phyloP scores from a whole-genome alignment of 2,329 filamentous ascomycete species.

The Claviceps sorghi region DNA sequence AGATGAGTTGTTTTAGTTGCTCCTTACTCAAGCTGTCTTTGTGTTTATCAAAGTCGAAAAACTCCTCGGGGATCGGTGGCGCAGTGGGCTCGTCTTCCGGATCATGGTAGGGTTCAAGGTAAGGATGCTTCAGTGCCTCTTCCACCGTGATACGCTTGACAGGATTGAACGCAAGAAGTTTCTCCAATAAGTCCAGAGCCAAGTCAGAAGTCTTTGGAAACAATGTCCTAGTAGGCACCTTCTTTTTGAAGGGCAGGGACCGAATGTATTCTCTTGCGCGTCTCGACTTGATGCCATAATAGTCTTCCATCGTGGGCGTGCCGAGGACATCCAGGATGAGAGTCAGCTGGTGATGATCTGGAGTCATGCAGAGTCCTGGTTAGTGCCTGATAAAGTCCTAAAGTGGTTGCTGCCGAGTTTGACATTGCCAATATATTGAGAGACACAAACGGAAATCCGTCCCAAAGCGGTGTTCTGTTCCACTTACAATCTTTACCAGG shows the following conservation, averaged over 20 bases:
- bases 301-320: slow-evolving; percentile 98
- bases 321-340: slow-evolving; percentile 94
- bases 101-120: slow-evolving; percentile 97
- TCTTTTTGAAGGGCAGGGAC: slow-evolving; percentile 97
- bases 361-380: background rate
- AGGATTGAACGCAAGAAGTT: slow-evolving; percentile 92
- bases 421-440: background rate
- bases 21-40: slow-evolving; percentile 98
- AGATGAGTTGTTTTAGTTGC: slow-evolving; percentile 93
- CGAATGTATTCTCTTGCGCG: slow-evolving; percentile 96
- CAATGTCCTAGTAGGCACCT: slow-evolving; percentile 91
- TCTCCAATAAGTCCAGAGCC: slow-evolving; percentile 86
- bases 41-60: slow-evolving; percentile 99
- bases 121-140: slow-evolving; percentile 92
- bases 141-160: slow-evolving; percentile 98
- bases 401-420: background rate
- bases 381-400: background rate
- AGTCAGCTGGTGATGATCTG: slow-evolving; percentile 95
- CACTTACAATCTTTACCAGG: slow-evolving; percentile 89
- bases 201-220: slow-evolving; percentile 99
- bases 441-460: background rate
- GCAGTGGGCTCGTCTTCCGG: slow-evolving; percentile 96
- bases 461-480: background rate
- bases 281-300: slow-evolving; percentile 98
- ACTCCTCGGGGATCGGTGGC: slow-evolving; percentile 91